These are phyloP conservation scores for Penicillium sp. DNA, from an alignment of 2,329 filamentous ascomycete genomes.

Conservation along the genomic window DNA sequence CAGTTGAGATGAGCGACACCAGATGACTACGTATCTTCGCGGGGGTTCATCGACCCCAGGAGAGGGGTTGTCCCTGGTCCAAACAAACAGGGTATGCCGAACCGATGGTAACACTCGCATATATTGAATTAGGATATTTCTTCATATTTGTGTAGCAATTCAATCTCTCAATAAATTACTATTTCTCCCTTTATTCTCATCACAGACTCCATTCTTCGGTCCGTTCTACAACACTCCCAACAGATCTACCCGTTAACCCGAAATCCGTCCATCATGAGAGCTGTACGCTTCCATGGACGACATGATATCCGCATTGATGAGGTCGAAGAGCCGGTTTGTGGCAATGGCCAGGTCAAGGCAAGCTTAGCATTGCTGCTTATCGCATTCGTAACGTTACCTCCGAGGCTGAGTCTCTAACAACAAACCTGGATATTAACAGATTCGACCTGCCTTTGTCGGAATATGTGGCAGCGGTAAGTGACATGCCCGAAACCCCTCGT, in stretches of 20 bases:
- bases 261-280: slow-evolving; percentile 29
- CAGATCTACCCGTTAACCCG: background rate
- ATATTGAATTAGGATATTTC: background rate
- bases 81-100: background rate
- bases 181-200: background rate
- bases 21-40: background rate
- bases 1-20: background rate
- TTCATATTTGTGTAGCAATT: background rate
- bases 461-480: slow-evolving; percentile 35
- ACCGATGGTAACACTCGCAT: background rate
- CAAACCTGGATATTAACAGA: slow-evolving; percentile 14
- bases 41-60: too few relatives aligned
- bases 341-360: slow-evolving; percentile 52
- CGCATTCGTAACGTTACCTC: background rate
- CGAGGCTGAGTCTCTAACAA: background rate
- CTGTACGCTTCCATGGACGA: slow-evolving; percentile 39
- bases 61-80: background rate
- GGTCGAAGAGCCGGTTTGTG: slow-evolving; percentile 41
- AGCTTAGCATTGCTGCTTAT: slow-evolving; percentile 13
- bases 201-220: background rate
- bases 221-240: background rate
- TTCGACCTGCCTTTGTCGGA: slow-evolving; percentile 36
- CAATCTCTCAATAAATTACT: background rate
- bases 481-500: background rate
- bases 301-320: slow-evolving; percentile 39